phyloP scores from a whole-genome alignment of 148 eudicot species.

The Camellia sinensis region DNA sequence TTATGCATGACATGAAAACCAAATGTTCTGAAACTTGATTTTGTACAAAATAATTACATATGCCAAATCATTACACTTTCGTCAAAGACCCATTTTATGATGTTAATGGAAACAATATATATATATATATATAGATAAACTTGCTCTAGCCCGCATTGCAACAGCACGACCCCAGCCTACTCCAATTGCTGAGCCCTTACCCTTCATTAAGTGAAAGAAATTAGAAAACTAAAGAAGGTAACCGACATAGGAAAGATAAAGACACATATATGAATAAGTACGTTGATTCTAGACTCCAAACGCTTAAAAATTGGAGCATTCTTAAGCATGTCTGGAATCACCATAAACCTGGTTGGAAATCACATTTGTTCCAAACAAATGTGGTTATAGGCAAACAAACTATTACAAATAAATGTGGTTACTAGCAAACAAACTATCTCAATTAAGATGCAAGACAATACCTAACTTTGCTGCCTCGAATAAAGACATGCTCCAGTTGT shows the following conservation, averaged over 20 bases:
- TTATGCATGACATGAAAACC: neutral
- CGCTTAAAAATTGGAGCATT: conserved; percentile 99
- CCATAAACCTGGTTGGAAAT: conserved; percentile 68
- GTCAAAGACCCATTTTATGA: neutral
- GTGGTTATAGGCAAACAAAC: neutral
- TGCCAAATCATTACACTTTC: neutral
- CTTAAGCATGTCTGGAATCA: conserved; percentile 98
- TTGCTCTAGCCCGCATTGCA: conserved; percentile 88
- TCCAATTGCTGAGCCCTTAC: conserved; percentile 89
- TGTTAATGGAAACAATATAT: neutral
- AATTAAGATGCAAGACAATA: conserved; percentile 5
- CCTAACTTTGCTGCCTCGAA: conserved; percentile 98
- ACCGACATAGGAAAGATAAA: neutral
- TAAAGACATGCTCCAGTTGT: conserved; percentile 93
- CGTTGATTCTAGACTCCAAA: conserved; percentile 93
- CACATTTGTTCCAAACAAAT: neutral
- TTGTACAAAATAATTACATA: neutral
- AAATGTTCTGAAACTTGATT: neutral
- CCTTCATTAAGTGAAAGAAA: conserved; percentile 39
- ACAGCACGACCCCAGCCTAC: conserved; percentile 97
- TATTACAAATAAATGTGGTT: neutral
- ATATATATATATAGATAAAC: neutral
- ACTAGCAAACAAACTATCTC: neutral
- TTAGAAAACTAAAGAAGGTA: neutral
- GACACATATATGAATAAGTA: conserved; percentile 17